Conservation (phyloP, 2,329 filamentous ascomycete genomes). For the Paramyrothecium roridum region DNA sequence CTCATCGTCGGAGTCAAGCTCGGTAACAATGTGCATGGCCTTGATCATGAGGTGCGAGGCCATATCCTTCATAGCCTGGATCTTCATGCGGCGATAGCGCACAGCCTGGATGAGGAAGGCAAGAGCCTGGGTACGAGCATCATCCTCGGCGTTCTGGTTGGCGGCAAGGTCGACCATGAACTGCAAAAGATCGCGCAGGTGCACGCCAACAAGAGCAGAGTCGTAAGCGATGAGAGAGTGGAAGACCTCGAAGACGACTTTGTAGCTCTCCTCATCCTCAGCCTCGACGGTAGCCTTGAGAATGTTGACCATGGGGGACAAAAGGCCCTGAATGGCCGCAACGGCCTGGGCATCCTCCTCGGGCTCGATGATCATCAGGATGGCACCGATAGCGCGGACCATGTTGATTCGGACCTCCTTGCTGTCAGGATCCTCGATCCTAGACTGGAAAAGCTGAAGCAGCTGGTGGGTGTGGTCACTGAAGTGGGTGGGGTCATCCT, state of each 20-base stretch:
- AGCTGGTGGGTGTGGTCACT: constrained; percentile 76
- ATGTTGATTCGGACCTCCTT: constrained; percentile 93
- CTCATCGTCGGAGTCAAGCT: constrained; percentile 74
- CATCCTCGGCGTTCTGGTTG: constrained; percentile 75
- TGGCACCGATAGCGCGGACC: constrained; percentile 81
- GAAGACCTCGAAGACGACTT: constrained; percentile 94
- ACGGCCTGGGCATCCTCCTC: constrained; percentile 78
- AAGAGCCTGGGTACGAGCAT: constrained; percentile 84
- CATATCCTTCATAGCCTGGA: constrained; percentile 81
- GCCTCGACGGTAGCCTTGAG: constrained; percentile 79
- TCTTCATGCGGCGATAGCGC: constrained; percentile 90
- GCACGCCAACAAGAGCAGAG: constrained; percentile 74
- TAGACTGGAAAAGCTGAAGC: constrained; percentile 79
- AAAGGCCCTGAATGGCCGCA: constrained; percentile 71
- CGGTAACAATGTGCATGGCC: constrained; percentile 83
- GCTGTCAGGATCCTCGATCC: constrained; percentile 87
- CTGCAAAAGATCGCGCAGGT: constrained; percentile 85
- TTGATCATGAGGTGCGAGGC: constrained; percentile 85
- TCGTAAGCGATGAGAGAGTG: constrained; percentile 92
- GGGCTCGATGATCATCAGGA: constrained; percentile 82
- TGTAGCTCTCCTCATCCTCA: constrained; percentile 81
- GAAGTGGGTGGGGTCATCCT: constrained; percentile 82
- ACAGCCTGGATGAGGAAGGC: constrained; percentile 92
- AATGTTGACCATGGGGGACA: constrained; percentile 86
- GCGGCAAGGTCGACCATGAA: constrained; percentile 90